Evolutionary conservation across 495 filamentous ascomycete species (phyloP).

Genomic region (Letharia lupina): DNA sequence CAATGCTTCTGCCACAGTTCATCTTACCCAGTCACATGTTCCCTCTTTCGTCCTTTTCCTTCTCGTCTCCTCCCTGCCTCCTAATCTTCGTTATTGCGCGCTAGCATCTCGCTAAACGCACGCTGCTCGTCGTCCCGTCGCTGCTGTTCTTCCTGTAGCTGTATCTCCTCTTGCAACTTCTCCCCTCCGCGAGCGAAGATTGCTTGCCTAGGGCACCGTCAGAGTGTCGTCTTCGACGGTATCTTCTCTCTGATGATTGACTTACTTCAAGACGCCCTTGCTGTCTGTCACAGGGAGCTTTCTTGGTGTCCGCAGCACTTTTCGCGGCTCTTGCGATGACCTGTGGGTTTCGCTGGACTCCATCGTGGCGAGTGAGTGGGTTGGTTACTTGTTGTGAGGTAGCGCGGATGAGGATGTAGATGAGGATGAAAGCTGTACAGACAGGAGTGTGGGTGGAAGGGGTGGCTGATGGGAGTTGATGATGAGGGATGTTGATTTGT

Average conservation of each 20-base stretch:
- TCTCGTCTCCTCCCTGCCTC: not conserved
- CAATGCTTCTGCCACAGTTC: not conserved
- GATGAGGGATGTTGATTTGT: not conserved
- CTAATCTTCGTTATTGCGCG: not conserved
- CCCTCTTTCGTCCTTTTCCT: not conserved
- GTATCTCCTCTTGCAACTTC: not conserved
- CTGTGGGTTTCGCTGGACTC: not conserved
- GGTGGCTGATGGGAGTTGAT: not conserved
- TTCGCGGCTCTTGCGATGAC: not conserved
- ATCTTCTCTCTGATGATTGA: not conserved
- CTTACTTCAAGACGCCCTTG: not conserved
- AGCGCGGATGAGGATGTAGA: not conserved
- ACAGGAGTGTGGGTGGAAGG: not conserved
- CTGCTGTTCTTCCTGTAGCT: not conserved
- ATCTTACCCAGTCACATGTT: not conserved
- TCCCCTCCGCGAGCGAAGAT: not conserved
- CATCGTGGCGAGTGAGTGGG: not conserved
- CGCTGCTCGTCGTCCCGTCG: not conserved
- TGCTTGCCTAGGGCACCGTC: not conserved
- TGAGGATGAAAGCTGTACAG: not conserved
- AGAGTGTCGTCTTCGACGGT: not conserved
- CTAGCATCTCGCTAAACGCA: not conserved
- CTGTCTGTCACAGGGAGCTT: not conserved
- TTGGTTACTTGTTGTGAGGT: not conserved
- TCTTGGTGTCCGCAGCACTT: not conserved